phyloP scores from a whole-genome alignment of 2,329 filamentous ascomycete species.

The Knufia fluminis region DNA sequence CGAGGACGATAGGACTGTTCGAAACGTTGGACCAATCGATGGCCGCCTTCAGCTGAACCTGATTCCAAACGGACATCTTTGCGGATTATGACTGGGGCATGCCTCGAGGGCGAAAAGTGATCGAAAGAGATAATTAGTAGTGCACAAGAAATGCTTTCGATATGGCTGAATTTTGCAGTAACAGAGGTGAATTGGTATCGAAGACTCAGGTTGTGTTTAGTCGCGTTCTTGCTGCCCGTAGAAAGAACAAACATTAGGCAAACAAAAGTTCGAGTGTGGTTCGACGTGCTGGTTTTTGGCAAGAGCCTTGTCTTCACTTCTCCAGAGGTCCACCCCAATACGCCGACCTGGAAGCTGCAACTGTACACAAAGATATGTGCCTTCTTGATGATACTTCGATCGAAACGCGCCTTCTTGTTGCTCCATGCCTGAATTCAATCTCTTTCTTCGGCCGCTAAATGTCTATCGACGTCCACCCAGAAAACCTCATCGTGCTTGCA shows the following conservation, averaged over 20 bases:
- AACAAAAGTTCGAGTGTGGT: neutral
- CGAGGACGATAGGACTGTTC: slow-evolving; percentile 9
- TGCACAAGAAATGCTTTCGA: neutral
- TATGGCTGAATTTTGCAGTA: no score
- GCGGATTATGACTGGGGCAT: neutral
- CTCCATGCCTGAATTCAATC: no score
- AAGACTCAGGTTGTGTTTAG: neutral
- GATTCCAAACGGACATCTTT: neutral
- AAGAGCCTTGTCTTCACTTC: neutral
- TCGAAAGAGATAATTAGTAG: no score
- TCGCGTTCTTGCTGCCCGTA: neutral
- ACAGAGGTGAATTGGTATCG: no score
- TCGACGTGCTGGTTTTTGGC: neutral
- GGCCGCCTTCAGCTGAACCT: neutral
- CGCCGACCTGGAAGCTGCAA: no score
- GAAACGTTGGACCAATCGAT: slow-evolving; percentile 13
- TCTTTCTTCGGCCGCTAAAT: no score
- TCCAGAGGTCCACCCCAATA: no score
- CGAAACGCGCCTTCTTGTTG: no score
- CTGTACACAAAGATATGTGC: neutral
- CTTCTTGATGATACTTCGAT: neutral
- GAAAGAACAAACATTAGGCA: neutral
- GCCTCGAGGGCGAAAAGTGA: neutral
- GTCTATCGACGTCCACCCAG: no score
- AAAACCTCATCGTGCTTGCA: no score